Percentiles rank a stretch among this genome's conserved stretches.
Conservation (phyloP, 2,329 filamentous ascomycete genomes). For the Exophiala aquamarina region DNA sequence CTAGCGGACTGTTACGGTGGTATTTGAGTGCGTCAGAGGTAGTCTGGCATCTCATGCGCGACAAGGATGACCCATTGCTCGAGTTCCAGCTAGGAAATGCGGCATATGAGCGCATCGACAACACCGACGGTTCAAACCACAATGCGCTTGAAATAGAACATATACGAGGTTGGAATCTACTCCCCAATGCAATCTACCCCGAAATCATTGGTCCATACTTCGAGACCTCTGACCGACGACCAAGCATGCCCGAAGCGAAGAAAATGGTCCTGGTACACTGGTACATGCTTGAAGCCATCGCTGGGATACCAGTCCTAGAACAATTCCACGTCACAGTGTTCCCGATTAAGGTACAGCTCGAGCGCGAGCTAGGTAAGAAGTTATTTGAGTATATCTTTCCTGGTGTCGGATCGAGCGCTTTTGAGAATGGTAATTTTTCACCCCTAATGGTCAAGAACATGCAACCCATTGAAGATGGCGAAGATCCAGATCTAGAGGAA, state of each 20-base stretch:
- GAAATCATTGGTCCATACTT: slow-evolving; percentile 92
- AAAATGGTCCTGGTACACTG: slow-evolving; percentile 95
- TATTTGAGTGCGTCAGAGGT: slow-evolving; percentile 93
- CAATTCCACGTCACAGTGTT: slow-evolving; percentile 94
- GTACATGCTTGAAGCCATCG: slow-evolving; percentile 97
- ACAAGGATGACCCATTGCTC: slow-evolving; percentile 81
- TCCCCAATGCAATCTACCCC: slow-evolving; percentile 88
- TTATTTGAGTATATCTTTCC: slow-evolving; percentile 98
- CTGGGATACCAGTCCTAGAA: slow-evolving; percentile 94
- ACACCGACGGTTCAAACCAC: slow-evolving; percentile 93
- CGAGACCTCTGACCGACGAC: slow-evolving; percentile 59
- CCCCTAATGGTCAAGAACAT: slow-evolving; percentile 55
- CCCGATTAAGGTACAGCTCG: slow-evolving; percentile 89
- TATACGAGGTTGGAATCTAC: slow-evolving; percentile 83
- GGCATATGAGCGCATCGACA: slow-evolving; percentile 92
- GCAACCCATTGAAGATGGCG: slow-evolving; percentile 46
- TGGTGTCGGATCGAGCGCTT: slow-evolving; percentile 62
- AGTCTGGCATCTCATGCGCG: slow-evolving; percentile 92
- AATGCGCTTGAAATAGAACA: slow-evolving; percentile 87
- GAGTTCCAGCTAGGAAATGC: slow-evolving; percentile 91
- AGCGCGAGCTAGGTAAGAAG: slow-evolving; percentile 87
- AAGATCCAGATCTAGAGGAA: slow-evolving; percentile 49
- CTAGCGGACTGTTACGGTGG: slow-evolving; percentile 81
- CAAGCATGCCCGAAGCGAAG: slow-evolving; percentile 13
- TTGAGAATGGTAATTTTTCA: slow-evolving; percentile 50